These are phyloP conservation scores for Fusarium guadeloupense DNA, from an alignment of 2,329 filamentous ascomycete genomes.

Conservation along the genomic window DNA sequence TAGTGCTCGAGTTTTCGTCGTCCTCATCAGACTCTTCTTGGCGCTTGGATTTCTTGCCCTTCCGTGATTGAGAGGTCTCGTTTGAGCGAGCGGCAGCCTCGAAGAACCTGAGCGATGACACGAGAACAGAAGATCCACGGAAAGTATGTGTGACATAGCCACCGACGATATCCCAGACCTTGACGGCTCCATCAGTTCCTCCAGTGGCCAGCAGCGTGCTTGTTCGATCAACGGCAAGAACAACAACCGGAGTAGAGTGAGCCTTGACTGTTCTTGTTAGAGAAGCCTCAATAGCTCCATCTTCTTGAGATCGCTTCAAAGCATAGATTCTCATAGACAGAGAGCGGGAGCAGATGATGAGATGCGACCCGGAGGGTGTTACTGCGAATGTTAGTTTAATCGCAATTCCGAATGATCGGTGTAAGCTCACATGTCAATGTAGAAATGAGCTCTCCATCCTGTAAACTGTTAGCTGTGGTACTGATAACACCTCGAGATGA, in stretches of 20 bases:
- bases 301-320: constrained; percentile 67
- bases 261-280: constrained; percentile 86
- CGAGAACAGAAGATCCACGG: constrained; percentile 87
- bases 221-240: constrained; percentile 84
- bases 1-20: constrained; percentile 53
- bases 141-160: constrained; percentile 96
- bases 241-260: constrained; percentile 88
- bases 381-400: constrained; percentile 60
- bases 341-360: constrained; percentile 93
- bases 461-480: constrained; percentile 31
- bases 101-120: constrained; percentile 93
- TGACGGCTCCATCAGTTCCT: constrained; percentile 90
- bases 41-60: constrained; percentile 48
- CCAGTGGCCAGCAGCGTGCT: constrained; percentile 92
- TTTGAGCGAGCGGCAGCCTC: constrained; percentile 66
- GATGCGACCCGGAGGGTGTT: constrained; percentile 86
- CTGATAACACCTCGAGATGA: neutral
- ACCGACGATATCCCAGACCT: constrained; percentile 93
- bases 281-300: constrained; percentile 68
- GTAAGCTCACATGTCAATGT: constrained; percentile 68
- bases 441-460: constrained; percentile 84
- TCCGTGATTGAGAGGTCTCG: constrained; percentile 38
- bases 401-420: neutral
- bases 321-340: constrained; percentile 93
- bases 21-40: constrained; percentile 52